Evolutionary conservation across 805 yeast genomes (phyloP), one percentile per base, ranked within the genome.

Genomic region (Saccharomycopsis fibuligera): DNA sequence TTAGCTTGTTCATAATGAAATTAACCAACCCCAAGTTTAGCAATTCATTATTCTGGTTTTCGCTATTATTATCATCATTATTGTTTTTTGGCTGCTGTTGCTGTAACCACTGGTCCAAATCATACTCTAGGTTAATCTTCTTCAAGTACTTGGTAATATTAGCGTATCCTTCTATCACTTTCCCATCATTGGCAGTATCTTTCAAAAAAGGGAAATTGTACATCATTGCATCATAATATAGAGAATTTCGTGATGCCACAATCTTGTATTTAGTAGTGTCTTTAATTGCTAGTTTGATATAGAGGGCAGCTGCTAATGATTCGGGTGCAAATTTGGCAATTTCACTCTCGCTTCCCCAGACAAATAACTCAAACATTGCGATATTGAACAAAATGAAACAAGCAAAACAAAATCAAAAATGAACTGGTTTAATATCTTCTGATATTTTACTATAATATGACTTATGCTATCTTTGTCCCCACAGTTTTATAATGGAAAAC

Each of bases 311-410:
- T 14, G 54, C 54, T 14, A 51, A 21, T 1, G 54, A 51, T 36
- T 51, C 54, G 2, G 54, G 35, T 35, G 36, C 35, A 37, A 45
- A 48, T 21, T 21, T 31, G 4, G 47, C 49, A 3, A 51, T 31
- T 22, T 48, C 41, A 16, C 22, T 29, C n/a, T 44, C 38, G 5
- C 49, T 38, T 9, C 54, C 54, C 52, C 54, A 51, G 22, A 51
- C 49, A 19, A 39, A 31, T 30, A 51, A 23, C 24, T 48, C 49
- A 23, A 50, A 33, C 41, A 41, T 45, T 27, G 12, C 27, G 16
- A 14, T 29, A n/a, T n/a, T n/a, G n/a, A n/a, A n/a, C n/a, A n/a
- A n/a, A n/a, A n/a, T n/a, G n/a, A n/a, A n/a, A n/a, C n/a, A n/a
- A n/a, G n/a, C n/a, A n/a, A n/a, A n/a, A n/a, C n/a, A n/a, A n/a